phyloP scores from a whole-genome alignment of 805 yeast species.

The Jamesozyma spencerorum region DNA sequence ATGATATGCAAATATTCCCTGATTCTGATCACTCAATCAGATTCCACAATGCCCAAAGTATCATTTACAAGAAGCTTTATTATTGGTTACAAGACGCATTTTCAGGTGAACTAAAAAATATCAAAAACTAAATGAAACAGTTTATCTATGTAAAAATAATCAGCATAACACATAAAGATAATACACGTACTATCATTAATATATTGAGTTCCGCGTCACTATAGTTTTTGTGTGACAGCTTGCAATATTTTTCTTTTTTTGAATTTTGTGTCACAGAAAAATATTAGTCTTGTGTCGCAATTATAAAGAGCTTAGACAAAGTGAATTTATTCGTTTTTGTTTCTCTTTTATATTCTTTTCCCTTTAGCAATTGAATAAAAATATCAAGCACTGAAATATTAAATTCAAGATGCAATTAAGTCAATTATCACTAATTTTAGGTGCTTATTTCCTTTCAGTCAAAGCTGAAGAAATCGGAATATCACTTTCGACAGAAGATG shows the following conservation, averaged over 20 bases:
- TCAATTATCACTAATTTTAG: constrained; percentile 7
- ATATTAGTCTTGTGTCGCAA: not conserved
- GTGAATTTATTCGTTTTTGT: too few relatives aligned
- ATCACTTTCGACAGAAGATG: constrained; percentile 14
- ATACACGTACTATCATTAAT: too few relatives aligned
- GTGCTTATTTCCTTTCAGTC: not conserved
- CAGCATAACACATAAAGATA: not conserved
- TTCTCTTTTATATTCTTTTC: not conserved
- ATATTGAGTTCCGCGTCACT: too few relatives aligned
- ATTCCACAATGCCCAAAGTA: constrained; percentile 67
- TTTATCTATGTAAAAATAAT: not conserved
- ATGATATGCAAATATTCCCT: constrained; percentile 82
- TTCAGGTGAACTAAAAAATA: constrained; percentile 28
- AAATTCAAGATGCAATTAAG: constrained; percentile 4
- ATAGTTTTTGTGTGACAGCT: not conserved
- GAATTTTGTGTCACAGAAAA: constrained; percentile 1
- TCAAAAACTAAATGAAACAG: constrained; percentile 1
- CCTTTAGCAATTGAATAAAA: not conserved
- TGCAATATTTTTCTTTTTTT: not conserved
- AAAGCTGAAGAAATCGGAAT: constrained; percentile 6
- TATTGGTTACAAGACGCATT: constrained; percentile 62
- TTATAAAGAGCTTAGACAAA: too few relatives aligned
- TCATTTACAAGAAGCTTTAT: constrained; percentile 63
- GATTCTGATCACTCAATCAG: constrained; percentile 83
- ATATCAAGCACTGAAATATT: constrained; percentile 1